Evolutionary conservation across 768 basidiomycete genomes (phyloP).

Genomic region (Boletus patriciae): DNA sequence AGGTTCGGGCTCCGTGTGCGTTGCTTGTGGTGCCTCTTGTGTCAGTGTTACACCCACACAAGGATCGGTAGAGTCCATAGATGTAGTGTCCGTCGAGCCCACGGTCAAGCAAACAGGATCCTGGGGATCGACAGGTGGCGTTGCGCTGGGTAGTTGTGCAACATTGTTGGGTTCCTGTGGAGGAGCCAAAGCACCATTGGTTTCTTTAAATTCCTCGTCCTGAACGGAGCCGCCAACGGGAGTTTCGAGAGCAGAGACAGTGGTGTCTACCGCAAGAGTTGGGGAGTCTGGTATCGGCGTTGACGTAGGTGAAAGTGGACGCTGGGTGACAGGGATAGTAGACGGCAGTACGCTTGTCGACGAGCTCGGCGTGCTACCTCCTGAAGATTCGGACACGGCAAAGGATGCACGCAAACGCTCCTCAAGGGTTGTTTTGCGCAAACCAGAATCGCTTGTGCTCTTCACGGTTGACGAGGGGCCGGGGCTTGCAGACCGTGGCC

Average conservation of each 20-base stretch:
- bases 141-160: background rate
- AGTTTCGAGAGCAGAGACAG: background rate
- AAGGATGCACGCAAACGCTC: slow-evolving; percentile 72
- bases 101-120: background rate
- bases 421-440: slow-evolving; percentile 63
- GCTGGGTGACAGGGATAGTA: slow-evolving; percentile 25
- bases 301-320: slow-evolving; percentile 43
- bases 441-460: slow-evolving; percentile 20
- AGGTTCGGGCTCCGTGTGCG: background rate
- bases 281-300: slow-evolving; percentile 47
- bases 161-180: slow-evolving; percentile 1
- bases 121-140: background rate
- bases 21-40: background rate
- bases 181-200: background rate
- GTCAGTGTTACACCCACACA: background rate
- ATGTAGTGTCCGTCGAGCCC: background rate
- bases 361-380: slow-evolving; percentile 39
- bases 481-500: slow-evolving; percentile 27
- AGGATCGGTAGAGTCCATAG: background rate
- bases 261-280: background rate
- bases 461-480: slow-evolving; percentile 21
- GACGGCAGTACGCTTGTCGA: slow-evolving; percentile 50
- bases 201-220: background rate
- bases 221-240: background rate
- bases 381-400: slow-evolving; percentile 55